Evolutionary conservation across 2,329 filamentous ascomycete genomes (phyloP).

Genomic region (Grosmannia serpens): DNA sequence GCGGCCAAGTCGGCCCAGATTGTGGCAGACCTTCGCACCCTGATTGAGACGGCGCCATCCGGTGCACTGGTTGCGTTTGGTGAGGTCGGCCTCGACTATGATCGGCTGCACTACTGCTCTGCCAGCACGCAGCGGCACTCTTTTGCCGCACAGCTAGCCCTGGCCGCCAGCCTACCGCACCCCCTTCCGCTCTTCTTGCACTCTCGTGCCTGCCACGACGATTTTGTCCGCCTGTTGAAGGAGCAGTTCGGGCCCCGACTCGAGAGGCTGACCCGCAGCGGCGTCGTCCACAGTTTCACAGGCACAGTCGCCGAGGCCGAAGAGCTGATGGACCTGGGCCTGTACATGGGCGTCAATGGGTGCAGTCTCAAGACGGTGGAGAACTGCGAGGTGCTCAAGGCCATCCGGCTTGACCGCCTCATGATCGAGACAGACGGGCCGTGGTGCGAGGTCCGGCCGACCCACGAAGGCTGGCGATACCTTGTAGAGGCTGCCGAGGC

Average conservation of each 20-base stretch:
- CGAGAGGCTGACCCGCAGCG: constrained; percentile 54
- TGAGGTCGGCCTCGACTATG: constrained; percentile 94
- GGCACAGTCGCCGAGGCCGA: constrained; percentile 77
- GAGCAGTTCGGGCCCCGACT: constrained; percentile 45
- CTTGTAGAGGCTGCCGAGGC: constrained; percentile 24
- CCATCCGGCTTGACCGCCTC: constrained; percentile 65
- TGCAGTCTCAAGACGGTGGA: constrained; percentile 92
- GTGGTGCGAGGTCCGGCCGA: constrained; percentile 90
- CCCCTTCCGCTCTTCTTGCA: constrained; percentile 87
- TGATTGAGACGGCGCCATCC: constrained; percentile 46
- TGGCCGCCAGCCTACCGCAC: constrained; percentile 51
- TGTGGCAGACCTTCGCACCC: constrained; percentile 47
- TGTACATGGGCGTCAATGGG: constrained; percentile 92
- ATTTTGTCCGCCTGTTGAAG: constrained; percentile 66
- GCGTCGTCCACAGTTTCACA: constrained; percentile 91
- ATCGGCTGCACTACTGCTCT: constrained; percentile 72
- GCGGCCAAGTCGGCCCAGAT: constrained; percentile 31
- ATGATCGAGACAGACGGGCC: constrained; percentile 97
- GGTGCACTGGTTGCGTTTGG: constrained; percentile 66
- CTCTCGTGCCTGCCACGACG: constrained; percentile 72
- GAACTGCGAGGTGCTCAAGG: constrained; percentile 74
- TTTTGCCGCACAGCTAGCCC: constrained; percentile 70
- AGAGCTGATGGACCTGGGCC: constrained; percentile 64
- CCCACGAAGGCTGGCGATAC: constrained; percentile 73
- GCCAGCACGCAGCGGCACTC: constrained; percentile 72